Evolutionary conservation across 352 stramenopile species (phyloP).

Genomic region (Phytophthora kernoviae): DNA sequence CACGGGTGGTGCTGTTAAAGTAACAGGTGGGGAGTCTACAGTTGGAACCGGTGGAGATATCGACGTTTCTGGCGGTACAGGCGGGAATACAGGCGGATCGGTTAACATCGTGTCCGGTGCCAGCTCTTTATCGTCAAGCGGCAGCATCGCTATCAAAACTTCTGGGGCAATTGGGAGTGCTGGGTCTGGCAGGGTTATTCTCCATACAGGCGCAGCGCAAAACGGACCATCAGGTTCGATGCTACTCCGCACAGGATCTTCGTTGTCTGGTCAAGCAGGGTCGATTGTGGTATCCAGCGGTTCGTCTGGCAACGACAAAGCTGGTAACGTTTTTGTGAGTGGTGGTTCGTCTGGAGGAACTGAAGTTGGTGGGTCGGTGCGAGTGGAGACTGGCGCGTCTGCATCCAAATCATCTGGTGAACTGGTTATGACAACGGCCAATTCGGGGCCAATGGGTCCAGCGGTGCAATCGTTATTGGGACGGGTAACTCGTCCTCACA

Average conservation of each 20-base stretch:
- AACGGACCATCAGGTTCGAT: constrained; percentile 42
- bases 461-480: constrained; percentile 53
- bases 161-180: constrained; percentile 15
- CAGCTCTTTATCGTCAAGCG: constrained; percentile 48
- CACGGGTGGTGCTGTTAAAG: constrained; percentile 65
- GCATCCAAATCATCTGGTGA: constrained; percentile 46
- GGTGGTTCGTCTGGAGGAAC: constrained; percentile 42
- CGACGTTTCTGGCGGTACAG: constrained; percentile 47
- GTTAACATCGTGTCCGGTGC: constrained; percentile 50
- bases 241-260: constrained; percentile 45
- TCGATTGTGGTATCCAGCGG: constrained; percentile 38
- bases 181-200: constrained; percentile 30
- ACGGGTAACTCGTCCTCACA: constrained; percentile 49
- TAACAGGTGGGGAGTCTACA: constrained; percentile 69
- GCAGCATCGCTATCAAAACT: constrained; percentile 51
- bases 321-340: constrained; percentile 39
- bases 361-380: constrained; percentile 49
- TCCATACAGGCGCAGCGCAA: constrained; percentile 36
- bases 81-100: constrained; percentile 53
- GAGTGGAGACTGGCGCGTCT: constrained; percentile 49
- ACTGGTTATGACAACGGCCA: constrained; percentile 44
- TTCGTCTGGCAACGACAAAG: constrained; percentile 35
- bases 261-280: constrained; percentile 29
- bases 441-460: constrained; percentile 42
- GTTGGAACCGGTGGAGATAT: constrained; percentile 70